phyloP scores from a whole-genome alignment of 257 asterid species.

The Jaltomata sinuosa region DNA sequence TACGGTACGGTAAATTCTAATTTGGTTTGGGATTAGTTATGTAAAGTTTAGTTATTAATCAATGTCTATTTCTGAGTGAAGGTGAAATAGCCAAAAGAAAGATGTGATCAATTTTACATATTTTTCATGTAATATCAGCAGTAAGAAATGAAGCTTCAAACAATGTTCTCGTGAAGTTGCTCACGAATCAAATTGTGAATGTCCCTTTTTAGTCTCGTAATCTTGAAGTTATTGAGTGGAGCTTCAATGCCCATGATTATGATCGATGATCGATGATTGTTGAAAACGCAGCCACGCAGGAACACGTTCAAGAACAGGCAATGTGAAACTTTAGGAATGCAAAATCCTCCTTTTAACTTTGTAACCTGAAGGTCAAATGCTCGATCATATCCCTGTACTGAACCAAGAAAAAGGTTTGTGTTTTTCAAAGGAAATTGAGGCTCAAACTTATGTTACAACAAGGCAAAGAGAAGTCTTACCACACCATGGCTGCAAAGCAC shows the following conservation, averaged over 20 bases:
- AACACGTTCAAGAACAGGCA: background rate
- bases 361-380: background rate
- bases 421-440: conserved; percentile 6
- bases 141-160: background rate
- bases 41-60: too few species aligned
- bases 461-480: conserved; percentile 9
- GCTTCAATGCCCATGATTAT: background rate
- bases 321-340: background rate
- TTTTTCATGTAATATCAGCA: background rate
- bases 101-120: background rate
- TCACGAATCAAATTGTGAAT: too few species aligned
- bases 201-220: too few species aligned
- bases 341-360: background rate
- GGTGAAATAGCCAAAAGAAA: background rate
- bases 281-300: background rate
- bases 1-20: too few species aligned
- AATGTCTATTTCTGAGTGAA: background rate
- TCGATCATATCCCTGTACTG: background rate
- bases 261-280: background rate
- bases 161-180: too few species aligned
- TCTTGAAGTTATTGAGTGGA: background rate
- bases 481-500: conserved; percentile 30
- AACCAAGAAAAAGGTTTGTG: background rate
- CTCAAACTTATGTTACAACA: conserved; percentile 20
- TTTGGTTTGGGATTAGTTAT: too few species aligned